Evolutionary conservation across 176 grass and related monocot species (phyloP).

Genomic region (Triticum aestivum): IWGSC_CS_RefSeq_v2.1 NC_057798.1:87266655-87267154

Average conservation of each 20-base stretch:
- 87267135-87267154: too few relatives aligned
- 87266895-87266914: neutral
- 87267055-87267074: neutral
- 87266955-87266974: neutral
- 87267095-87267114: conserved; percentile 16
- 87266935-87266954: neutral
- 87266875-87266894: neutral
- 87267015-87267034: too few relatives aligned
- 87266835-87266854: neutral
- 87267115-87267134: too few relatives aligned
- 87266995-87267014: neutral
- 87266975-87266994: neutral
- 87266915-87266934: neutral
- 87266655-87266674: neutral
- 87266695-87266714: neutral
- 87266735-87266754: too few relatives aligned
- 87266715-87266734: too few relatives aligned
- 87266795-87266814: too few relatives aligned
- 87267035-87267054: neutral
- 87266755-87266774: too few relatives aligned
- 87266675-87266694: neutral
- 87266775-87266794: too few relatives aligned
- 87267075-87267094: neutral
- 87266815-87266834: too few relatives aligned
- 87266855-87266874: neutral